Evolutionary conservation across 306 rosid species (phyloP).

Genomic region (Lathyrus oleraceus): DNA sequence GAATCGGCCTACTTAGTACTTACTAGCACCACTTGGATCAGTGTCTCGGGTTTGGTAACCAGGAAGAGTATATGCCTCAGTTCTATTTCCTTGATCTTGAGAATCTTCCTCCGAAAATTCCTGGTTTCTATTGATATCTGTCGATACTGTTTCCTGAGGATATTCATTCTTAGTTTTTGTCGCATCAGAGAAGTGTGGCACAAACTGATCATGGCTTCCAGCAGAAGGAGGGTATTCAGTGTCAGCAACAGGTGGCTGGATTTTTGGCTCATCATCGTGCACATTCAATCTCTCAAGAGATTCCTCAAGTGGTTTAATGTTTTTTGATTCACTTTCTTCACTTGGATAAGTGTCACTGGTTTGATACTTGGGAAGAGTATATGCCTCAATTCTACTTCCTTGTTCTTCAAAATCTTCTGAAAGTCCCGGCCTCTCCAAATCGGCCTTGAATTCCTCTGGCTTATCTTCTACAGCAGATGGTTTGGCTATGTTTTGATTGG

Average conservation of each 20-base stretch:
- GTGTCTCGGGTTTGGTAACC: slow-evolving; percentile 42
- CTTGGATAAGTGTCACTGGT: background rate
- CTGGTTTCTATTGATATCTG: slow-evolving; percentile 1
- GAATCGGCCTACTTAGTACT: slow-evolving; percentile 42
- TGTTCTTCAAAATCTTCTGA: background rate
- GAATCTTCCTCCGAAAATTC: slow-evolving; percentile 49
- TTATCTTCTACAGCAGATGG: slow-evolving; percentile 27
- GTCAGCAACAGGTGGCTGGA: background rate
- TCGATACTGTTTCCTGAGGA: background rate
- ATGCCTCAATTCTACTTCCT: background rate
- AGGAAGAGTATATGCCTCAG: slow-evolving; percentile 26
- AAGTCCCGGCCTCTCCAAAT: slow-evolving; percentile 40
- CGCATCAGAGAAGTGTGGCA: slow-evolving; percentile 28
- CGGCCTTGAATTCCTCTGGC: slow-evolving; percentile 13
- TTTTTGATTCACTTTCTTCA: slow-evolving; percentile 39
- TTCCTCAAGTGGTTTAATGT: slow-evolving; percentile 19
- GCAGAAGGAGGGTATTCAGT: slow-evolving; percentile 7
- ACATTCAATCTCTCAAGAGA: slow-evolving; percentile 54
- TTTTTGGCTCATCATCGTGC: slow-evolving; percentile 21
- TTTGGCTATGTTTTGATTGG: background rate
- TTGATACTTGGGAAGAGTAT: too few relatives aligned
- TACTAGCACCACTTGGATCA: slow-evolving; percentile 42
- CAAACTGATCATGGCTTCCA: slow-evolving; percentile 20
- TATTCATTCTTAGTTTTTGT: slow-evolving; percentile 4
- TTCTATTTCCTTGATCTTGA: slow-evolving; percentile 12